Evolutionary conservation across 805 yeast species (phyloP).

Genomic region (Yamadazyma tumulicola): DNA sequence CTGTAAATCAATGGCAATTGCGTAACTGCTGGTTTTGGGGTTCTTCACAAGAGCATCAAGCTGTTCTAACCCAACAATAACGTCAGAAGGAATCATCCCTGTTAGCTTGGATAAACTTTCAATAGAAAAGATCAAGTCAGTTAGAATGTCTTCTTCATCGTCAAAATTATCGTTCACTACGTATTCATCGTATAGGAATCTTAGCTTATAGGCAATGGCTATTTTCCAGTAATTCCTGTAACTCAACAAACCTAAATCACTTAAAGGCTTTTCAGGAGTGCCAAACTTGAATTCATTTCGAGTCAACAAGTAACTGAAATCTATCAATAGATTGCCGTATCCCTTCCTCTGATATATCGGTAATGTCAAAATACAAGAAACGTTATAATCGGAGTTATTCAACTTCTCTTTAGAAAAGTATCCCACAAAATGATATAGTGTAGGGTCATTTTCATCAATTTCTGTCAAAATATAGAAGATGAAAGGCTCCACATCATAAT

Average conservation of each 20-base stretch:
- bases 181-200: slow-evolving; percentile 20
- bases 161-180: slow-evolving; percentile 1
- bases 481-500: slow-evolving; percentile 94
- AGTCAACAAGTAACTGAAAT: slow-evolving; percentile 79
- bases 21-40: slow-evolving; percentile 44
- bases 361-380: slow-evolving; percentile 85
- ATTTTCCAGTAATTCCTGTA: slow-evolving; percentile 86
- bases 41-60: slow-evolving; percentile 56
- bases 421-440: slow-evolving; percentile 76
- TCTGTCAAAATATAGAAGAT: slow-evolving; percentile 83
- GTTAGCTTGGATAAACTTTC: slow-evolving; percentile 63
- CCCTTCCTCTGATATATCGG: slow-evolving; percentile 88
- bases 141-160: slow-evolving; percentile 5
- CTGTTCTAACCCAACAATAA: slow-evolving; percentile 80
- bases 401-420: slow-evolving; percentile 89
- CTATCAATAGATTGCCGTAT: slow-evolving; percentile 83
- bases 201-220: slow-evolving; percentile 51
- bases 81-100: slow-evolving; percentile 86
- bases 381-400: slow-evolving; percentile 72
- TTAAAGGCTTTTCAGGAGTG: slow-evolving; percentile 92
- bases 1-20: slow-evolving; percentile 47
- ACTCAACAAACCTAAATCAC: slow-evolving; percentile 80
- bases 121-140: slow-evolving; percentile 42
- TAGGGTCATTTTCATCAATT: slow-evolving; percentile 41
- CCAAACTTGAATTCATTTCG: slow-evolving; percentile 76